Evolutionary conservation across 2,329 filamentous ascomycete genomes (phyloP).

Genomic region (Pseudogymnoascus sp.): DNA sequence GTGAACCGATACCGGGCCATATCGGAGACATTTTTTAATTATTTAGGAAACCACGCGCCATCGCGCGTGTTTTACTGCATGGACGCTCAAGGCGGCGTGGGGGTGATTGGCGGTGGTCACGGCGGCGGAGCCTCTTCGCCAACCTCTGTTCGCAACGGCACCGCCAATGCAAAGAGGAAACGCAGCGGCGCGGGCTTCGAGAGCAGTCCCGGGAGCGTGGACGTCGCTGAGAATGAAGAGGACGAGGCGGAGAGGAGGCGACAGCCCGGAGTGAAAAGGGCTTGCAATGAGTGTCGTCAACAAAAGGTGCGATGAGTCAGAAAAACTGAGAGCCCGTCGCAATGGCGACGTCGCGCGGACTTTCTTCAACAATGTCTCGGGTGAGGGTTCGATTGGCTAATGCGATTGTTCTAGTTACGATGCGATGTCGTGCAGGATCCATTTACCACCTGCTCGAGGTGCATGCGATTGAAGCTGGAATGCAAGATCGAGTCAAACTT

Average conservation of each 20-base stretch:
- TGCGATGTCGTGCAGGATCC: slow-evolving; percentile 80
- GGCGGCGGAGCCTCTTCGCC: slow-evolving; percentile 4
- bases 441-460: slow-evolving; percentile 69
- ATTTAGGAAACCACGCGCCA: not conserved
- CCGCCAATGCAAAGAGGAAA: slow-evolving; percentile 46
- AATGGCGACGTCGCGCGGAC: not conserved
- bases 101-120: slow-evolving; percentile 26
- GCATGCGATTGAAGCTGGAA: slow-evolving; percentile 68
- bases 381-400: not conserved
- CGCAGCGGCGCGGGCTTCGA: slow-evolving; percentile 45
- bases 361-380: not conserved
- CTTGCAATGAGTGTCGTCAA: slow-evolving; percentile 78
- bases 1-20: not conserved
- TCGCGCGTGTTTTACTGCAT: slow-evolving; percentile 1
- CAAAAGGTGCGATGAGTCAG: slow-evolving; percentile 59
- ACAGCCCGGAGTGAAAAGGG: slow-evolving; percentile 65
- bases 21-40: not conserved
- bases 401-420: slow-evolving; percentile 48
- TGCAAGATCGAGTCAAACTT: slow-evolving; percentile 87
- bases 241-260: slow-evolving; percentile 52
- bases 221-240: slow-evolving; percentile 48
- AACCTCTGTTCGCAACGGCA: not conserved
- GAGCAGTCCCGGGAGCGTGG: slow-evolving; percentile 51
- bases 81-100: slow-evolving; percentile 5
- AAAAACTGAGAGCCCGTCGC: slow-evolving; percentile 1